Evolutionary conservation across 129 eudicot species (phyloP).

Genomic region (Calendula officinalis): DNA sequence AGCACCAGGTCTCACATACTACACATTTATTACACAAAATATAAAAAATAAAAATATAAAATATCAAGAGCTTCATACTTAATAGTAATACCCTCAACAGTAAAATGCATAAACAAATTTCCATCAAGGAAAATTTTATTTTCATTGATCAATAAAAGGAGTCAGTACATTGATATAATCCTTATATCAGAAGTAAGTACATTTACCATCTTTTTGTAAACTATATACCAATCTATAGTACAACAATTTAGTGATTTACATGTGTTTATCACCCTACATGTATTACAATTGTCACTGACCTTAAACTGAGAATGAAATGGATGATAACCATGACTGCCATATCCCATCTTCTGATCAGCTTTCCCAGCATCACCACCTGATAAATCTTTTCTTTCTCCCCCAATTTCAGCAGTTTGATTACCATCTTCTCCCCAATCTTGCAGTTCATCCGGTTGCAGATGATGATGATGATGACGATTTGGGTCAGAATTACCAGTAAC

Average conservation of each 20-base stretch:
- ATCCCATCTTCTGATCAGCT: slow-evolving; percentile 57
- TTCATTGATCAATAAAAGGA: slow-evolving; percentile 34
- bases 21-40: slow-evolving; percentile 38
- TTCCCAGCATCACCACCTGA: slow-evolving; percentile 49
- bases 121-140: slow-evolving; percentile 11
- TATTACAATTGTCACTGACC: slow-evolving; percentile 70
- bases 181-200: slow-evolving; percentile 29
- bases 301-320: slow-evolving; percentile 96
- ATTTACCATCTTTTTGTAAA: slow-evolving; percentile 29
- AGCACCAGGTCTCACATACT: slow-evolving; percentile 99
- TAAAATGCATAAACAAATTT: slow-evolving; percentile 13
- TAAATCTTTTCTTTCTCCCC: slow-evolving; percentile 58
- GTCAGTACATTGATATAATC: slow-evolving; percentile 40
- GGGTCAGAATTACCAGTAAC: slow-evolving; percentile 49
- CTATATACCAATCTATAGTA: slow-evolving; percentile 29
- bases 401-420: slow-evolving; percentile 54
- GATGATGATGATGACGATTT: slow-evolving; percentile 34
- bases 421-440: slow-evolving; percentile 80
- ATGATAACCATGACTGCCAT: slow-evolving; percentile 58
- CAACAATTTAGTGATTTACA: slow-evolving; percentile 33
- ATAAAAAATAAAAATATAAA: slow-evolving; percentile 1
- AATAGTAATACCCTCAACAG: slow-evolving; percentile 7
- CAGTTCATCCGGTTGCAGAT: slow-evolving; percentile 53
- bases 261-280: slow-evolving; percentile 18
- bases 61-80: slow-evolving; percentile 5